phyloP scores from a whole-genome alignment of 441 rosid genomes.

The Arabidopsis lyrata region DNA sequence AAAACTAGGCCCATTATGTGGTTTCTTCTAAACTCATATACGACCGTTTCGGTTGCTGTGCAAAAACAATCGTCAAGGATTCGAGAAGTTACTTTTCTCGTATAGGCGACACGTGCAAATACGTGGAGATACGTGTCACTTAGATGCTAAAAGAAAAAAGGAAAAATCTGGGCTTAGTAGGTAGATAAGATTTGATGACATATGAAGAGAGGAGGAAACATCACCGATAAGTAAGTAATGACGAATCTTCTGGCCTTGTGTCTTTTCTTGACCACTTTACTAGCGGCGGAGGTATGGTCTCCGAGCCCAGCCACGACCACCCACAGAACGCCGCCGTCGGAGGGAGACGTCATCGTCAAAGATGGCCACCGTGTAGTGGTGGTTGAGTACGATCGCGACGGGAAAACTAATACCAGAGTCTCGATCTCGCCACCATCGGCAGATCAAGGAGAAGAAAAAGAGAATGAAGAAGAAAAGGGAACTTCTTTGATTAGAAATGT shows the following conservation, averaged over 20 bases:
- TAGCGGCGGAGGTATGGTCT: constrained; percentile 68
- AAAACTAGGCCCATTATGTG: constrained; percentile 7
- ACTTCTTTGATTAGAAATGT: constrained; percentile 11
- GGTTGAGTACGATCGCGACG: constrained; percentile 59
- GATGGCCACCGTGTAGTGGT: constrained; percentile 62
- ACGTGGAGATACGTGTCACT: constrained; percentile 44
- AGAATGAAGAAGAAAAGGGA: constrained; percentile 4
- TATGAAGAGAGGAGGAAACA: background rate
- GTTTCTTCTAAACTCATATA: background rate
- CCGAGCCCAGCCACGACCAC: constrained; percentile 45
- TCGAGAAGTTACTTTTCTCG: constrained; percentile 14
- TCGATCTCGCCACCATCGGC: constrained; percentile 50
- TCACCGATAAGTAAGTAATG: constrained; percentile 46
- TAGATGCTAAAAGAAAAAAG: background rate
- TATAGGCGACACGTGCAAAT: constrained; percentile 31
- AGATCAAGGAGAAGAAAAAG: constrained; percentile 19
- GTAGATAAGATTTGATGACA: constrained; percentile 9
- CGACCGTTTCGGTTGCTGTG: constrained; percentile 15
- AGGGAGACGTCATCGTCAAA: constrained; percentile 59
- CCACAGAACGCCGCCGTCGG: constrained; percentile 19
- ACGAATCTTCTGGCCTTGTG: constrained; percentile 56
- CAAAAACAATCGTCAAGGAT: background rate
- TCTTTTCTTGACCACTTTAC: constrained; percentile 58
- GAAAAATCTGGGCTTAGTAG: background rate
- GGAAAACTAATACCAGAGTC: constrained; percentile 61